These are phyloP conservation scores for Platanthera zijinensis DNA, from an alignment of 106 monocot species.

Conservation along the genomic window DNA sequence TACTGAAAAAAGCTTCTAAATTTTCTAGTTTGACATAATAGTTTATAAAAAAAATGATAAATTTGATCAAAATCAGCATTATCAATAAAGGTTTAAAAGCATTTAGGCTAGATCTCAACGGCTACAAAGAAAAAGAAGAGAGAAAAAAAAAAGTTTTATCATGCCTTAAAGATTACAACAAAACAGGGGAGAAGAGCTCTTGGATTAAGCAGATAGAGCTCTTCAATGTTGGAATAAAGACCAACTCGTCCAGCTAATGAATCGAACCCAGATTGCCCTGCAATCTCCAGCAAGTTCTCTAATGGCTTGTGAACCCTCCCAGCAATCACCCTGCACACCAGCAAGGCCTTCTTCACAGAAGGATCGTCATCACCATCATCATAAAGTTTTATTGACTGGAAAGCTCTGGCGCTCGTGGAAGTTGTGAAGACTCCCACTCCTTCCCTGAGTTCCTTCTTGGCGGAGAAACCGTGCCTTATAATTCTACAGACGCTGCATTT, in stretches of 20 bases:
- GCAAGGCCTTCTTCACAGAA: slow-evolving; percentile 47
- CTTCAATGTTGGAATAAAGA: slow-evolving; percentile 73
- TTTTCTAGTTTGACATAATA: too few species aligned
- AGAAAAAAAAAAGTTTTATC: slow-evolving; percentile 3
- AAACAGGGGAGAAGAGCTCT: slow-evolving; percentile 73
- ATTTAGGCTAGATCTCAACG: neutral
- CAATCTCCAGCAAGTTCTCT: slow-evolving; percentile 61
- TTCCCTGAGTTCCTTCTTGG: slow-evolving; percentile 34
- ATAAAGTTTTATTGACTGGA: slow-evolving; percentile 49
- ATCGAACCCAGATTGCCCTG: slow-evolving; percentile 54
- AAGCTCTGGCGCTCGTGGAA: slow-evolving; percentile 83
- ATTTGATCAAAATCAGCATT: neutral
- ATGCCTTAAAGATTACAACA: slow-evolving; percentile 74
- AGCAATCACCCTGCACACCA: slow-evolving; percentile 85
- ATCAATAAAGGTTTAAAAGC: neutral
- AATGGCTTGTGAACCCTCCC: slow-evolving; percentile 84
- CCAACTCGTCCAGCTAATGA: slow-evolving; percentile 78
- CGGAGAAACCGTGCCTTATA: slow-evolving; percentile 68
- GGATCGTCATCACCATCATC: slow-evolving; percentile 48
- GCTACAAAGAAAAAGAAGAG: neutral
- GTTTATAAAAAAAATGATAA: too few species aligned
- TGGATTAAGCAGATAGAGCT: slow-evolving; percentile 77
- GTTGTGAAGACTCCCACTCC: slow-evolving; percentile 85
- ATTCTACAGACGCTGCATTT: slow-evolving; percentile 74
- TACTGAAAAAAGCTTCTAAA: too few species aligned